phyloP scores from a whole-genome alignment of 176 grass and related monocot species.

The Canna indica region DNA sequence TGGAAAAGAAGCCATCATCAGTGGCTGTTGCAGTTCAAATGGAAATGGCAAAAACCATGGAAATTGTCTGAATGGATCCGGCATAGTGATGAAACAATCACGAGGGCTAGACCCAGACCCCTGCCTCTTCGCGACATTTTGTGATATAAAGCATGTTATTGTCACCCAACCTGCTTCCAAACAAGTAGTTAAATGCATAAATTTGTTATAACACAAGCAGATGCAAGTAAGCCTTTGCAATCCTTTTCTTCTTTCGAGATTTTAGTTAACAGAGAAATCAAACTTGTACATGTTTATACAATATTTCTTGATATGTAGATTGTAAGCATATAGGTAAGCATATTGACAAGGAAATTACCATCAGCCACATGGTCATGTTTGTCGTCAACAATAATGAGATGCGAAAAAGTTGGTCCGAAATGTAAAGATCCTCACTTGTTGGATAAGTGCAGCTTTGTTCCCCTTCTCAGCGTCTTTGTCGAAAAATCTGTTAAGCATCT shows the following conservation, averaged over 20 bases:
- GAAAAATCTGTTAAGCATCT: slow-evolving; percentile 1
- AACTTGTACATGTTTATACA: slow-evolving; percentile 4
- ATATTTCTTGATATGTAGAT: slow-evolving; percentile 2
- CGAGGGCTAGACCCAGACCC: slow-evolving; percentile 61
- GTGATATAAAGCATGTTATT: neutral
- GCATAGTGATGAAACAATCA: slow-evolving; percentile 76
- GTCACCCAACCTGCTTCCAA: neutral
- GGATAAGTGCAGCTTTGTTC: neutral
- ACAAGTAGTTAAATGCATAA: neutral
- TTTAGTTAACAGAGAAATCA: slow-evolving; percentile 8
- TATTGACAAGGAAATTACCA: slow-evolving; percentile 7
- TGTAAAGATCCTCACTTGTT: slow-evolving; percentile 2
- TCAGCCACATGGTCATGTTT: neutral
- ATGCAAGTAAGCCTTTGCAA: neutral
- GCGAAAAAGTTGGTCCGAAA: neutral
- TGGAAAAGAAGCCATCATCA: slow-evolving; percentile 99
- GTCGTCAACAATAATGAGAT: neutral
- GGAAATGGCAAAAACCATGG: slow-evolving; percentile 99
- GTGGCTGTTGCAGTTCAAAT: slow-evolving; percentile 96
- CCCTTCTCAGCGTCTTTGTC: neutral
- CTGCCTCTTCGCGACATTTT: slow-evolving; percentile 24
- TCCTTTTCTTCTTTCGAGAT: neutral
- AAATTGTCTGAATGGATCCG: slow-evolving; percentile 87
- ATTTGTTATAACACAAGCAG: neutral
- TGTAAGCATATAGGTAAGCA: slow-evolving; percentile 11